Percentiles rank a stretch among this genome's conserved stretches.
Conservation (phyloP, 1,284 basidiomycete genomes). For the Sporisorium exsertum region DNA sequence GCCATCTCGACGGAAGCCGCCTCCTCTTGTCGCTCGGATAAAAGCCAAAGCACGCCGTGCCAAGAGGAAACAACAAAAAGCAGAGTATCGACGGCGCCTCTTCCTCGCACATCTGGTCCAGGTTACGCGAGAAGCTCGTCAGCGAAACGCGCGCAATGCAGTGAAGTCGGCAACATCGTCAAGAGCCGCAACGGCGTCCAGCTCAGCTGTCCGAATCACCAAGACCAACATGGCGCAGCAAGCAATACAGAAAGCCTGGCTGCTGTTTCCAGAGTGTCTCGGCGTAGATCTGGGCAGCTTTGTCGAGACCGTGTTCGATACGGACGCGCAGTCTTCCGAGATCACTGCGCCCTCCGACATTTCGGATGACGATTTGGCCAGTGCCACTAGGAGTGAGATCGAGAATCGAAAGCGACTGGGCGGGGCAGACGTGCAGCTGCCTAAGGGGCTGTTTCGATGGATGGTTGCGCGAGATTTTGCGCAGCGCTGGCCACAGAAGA, state of each 20-base stretch:
- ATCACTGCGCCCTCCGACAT: slow-evolving; percentile 37
- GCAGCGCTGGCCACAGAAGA: slow-evolving; percentile 34
- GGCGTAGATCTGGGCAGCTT: slow-evolving; percentile 25
- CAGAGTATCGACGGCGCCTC: slow-evolving; percentile 31
- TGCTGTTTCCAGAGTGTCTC: slow-evolving; percentile 22
- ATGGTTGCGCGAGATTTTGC: slow-evolving; percentile 43
- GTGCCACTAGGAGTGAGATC: slow-evolving; percentile 22
- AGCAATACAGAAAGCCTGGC: slow-evolving; percentile 3
- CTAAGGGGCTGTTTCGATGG: slow-evolving; percentile 36
- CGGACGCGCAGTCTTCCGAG: slow-evolving; percentile 40
- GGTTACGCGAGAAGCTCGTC: slow-evolving; percentile 20
- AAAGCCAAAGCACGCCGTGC: slow-evolving; percentile 38
- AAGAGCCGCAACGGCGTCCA: background rate
- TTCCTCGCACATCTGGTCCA: slow-evolving; percentile 33
- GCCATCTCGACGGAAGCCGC: slow-evolving; percentile 26
- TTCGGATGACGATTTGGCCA: slow-evolving; percentile 28
- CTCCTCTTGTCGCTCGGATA: slow-evolving; percentile 21
- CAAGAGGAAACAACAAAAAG: slow-evolving; percentile 38
- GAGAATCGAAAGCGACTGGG: slow-evolving; percentile 16
- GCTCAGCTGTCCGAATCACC: background rate
- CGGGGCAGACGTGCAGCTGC: slow-evolving; percentile 27
- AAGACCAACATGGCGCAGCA: slow-evolving; percentile 5
- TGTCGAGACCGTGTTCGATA: slow-evolving; percentile 37
- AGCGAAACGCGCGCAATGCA: background rate
- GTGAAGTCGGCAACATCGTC: background rate